These are phyloP conservation scores for Celoporthe dispersa DNA, from an alignment of 2,329 filamentous ascomycete species.

Conservation along the genomic window DNA sequence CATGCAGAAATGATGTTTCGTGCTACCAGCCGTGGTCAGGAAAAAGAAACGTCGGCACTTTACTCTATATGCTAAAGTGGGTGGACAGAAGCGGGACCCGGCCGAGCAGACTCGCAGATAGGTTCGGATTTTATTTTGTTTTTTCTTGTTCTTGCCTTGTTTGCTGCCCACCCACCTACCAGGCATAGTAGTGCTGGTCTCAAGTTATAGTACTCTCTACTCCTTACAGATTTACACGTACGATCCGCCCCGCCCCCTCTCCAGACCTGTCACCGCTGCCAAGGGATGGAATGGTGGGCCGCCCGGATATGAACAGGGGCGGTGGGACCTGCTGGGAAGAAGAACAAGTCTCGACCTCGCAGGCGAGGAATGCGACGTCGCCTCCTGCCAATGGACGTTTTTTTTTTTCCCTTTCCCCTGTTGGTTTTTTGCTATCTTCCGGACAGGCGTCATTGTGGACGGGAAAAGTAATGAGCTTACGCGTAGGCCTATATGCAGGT, in stretches of 20 bases:
- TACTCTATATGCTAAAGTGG: no score
- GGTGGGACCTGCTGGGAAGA: not conserved
- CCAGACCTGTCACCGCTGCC: not conserved
- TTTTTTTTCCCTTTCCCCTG: not conserved
- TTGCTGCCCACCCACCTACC: not conserved
- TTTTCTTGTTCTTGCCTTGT: no score
- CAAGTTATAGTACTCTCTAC: not conserved
- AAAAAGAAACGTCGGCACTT: no score
- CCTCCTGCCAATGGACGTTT: no score
- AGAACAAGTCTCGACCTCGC: not conserved
- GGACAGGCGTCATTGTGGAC: not conserved
- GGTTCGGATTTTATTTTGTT: not conserved
- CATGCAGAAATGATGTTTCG: no score
- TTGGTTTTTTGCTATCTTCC: not conserved
- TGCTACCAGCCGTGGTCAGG: no score
- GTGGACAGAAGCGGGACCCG: not conserved
- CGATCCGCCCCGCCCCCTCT: no score
- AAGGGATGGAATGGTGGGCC: not conserved
- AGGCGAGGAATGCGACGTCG: not conserved
- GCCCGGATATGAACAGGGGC: slow-evolving; percentile 5
- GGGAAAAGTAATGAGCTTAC: not conserved
- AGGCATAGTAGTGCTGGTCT: no score
- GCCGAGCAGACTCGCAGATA: not conserved
- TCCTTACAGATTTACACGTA: not conserved
- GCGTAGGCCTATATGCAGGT: not conserved